Evolutionary conservation across 441 rosid genomes (phyloP), one percentile per base, ranked within the genome.

Genomic region (Geranium incanum): DNA sequence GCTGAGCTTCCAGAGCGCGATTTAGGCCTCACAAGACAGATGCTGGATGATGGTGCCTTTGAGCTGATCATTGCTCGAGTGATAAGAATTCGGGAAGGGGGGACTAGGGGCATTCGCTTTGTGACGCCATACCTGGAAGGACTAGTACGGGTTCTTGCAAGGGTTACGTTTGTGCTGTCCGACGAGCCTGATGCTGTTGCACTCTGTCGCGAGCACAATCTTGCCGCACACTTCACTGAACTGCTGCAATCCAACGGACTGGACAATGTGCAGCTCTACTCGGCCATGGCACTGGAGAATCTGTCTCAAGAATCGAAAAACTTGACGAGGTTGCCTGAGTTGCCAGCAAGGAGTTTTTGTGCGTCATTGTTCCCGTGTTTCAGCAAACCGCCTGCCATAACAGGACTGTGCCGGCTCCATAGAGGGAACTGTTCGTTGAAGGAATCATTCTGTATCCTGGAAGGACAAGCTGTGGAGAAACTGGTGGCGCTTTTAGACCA

Each of bases 1-100:
- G 93, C 97, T 71, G 97, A 89, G 81, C 86, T 95, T 50, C 99
- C 99, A 1, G 96, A 90, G 85, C 81, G 84, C 73, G 97, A 92
- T 85, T 76, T 89, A 82, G 95, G 90, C 67, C 91, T 95, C 57
- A 90, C 96, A 16, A 78, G 87, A 66, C 95, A 90, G 82, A 82
- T 95, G 91, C 84, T 92, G 16, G 91, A 84, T 23, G 83, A 88
- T 5, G 84, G 88, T 72, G 86, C 97, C 66, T 92, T 95, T 68
- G 83, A 82, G 76, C 74, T 77, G 62, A 84, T 95, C 71, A 73
- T 81, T 74, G 75, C 77, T 23, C 82, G 86, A 79, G 85, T 95
- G 72, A 75, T 71, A 43, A 87, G 81, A 75, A 88, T 92, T 65
- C 89, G 85, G 23, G 89, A 85, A 77, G 97, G 99, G 59, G 95